Evolutionary conservation across 2,329 filamentous ascomycete species (phyloP), one percentile per base, ranked within the genome.

Genomic region (Helotiales sp.): DNA sequence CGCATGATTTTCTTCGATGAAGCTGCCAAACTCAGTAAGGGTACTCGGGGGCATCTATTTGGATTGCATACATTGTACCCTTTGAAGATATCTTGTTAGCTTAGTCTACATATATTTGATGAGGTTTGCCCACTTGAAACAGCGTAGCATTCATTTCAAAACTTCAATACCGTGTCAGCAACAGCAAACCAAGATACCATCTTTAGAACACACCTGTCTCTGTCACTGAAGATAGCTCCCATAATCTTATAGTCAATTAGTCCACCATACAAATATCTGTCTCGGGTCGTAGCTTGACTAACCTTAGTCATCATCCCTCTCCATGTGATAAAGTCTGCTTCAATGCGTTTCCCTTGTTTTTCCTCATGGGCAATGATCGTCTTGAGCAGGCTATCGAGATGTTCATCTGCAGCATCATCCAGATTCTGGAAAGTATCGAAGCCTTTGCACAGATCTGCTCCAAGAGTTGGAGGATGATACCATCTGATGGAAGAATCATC

Each of bases 241-340:
- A 98, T 86, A 64, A 99, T 91, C 91, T 96, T 51, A 33, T 42
- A 10, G 24, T 7, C 34, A 25, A 17, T 63, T 54, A 63, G 48
- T 48, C 30, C 34, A n/a, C 8, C 6, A 22, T 31, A 8, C 38
- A 12, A 49, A 52, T 22, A 15, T 1, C 12, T 34, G 36, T 33
- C 22, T 15, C 10, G 38, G 48, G 33, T 40, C 31, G 22, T 17
- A 52, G 12, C n/a, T 15, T 31, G 47, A 47, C 57, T 53, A 71
- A 93, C 91, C 81, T 97, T 99, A 62, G 95, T 98, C 88, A 99
- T 93, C 91, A 98, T 97, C 34, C 95, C 95, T 68, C 95, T 81
- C 93, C 93, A 99, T 1, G 93, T 98, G 52, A 98, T 81, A 46
- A 98, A 72, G 66, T 96, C 86, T 2, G 89, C 88, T 60, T 92